phyloP scores from a whole-genome alignment of 345 rosid genomes.

The Populus pruinosa region DNA sequence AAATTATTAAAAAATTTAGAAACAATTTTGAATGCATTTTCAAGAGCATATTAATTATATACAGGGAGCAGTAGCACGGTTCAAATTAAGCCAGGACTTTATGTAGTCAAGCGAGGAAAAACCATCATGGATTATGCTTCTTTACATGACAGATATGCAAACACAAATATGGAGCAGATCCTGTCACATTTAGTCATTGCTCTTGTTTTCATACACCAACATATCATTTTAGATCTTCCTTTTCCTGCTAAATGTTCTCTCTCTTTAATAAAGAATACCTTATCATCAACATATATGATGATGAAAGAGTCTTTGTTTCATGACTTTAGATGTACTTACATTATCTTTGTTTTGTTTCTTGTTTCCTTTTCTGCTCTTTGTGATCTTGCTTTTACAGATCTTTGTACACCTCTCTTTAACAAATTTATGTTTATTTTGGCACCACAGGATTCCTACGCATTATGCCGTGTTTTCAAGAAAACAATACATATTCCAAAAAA shows the following conservation, averaged over 20 bases:
- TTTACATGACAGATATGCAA: not conserved
- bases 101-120: not conserved
- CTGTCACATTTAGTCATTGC: not conserved
- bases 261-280: constrained; percentile 26
- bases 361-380: constrained; percentile 16
- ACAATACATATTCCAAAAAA: constrained; percentile 44
- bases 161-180: not conserved
- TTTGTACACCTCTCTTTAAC: not conserved
- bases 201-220: not conserved
- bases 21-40: not conserved
- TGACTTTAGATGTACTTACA: constrained; percentile 25
- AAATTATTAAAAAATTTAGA: not conserved
- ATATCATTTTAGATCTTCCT: constrained; percentile 11
- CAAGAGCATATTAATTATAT: not conserved
- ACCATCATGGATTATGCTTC: not conserved
- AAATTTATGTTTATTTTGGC: not conserved
- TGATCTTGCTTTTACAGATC: constrained; percentile 10
- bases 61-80: not conserved
- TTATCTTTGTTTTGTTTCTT: constrained; percentile 2
- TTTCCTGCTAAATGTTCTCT: constrained; percentile 1
- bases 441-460: constrained; percentile 64
- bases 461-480: constrained; percentile 75
- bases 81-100: not conserved
- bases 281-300: constrained; percentile 16
- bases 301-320: constrained; percentile 41